phyloP scores from a whole-genome alignment of 2,329 filamentous ascomycete genomes.

The Chaetomiaceae sp. region DNA sequence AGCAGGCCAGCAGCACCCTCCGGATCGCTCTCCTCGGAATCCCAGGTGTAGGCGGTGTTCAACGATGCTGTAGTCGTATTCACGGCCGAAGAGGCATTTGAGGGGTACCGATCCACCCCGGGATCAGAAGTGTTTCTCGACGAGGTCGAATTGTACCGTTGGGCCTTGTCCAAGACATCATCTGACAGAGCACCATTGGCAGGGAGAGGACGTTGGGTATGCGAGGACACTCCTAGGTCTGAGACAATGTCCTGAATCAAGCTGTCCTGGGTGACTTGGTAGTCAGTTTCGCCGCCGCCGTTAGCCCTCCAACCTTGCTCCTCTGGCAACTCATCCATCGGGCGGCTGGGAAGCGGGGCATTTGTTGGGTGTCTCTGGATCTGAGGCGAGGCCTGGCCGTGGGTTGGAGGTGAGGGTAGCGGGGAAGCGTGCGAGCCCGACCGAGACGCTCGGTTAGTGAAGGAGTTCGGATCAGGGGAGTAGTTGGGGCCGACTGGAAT shows the following conservation, averaged over 20 bases:
- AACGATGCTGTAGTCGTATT: constrained; percentile 36
- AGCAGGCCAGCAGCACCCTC: constrained; percentile 80
- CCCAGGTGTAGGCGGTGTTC: constrained; percentile 35
- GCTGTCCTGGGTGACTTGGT: constrained; percentile 44
- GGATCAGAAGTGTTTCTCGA: constrained; percentile 35
- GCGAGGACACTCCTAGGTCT: constrained; percentile 40
- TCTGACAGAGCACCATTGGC: constrained; percentile 45
- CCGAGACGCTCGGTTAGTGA: constrained; percentile 41
- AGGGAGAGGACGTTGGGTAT: constrained; percentile 38
- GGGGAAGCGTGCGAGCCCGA: constrained; percentile 49
- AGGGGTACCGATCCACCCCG: constrained; percentile 37
- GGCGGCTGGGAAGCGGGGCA: constrained; percentile 53
- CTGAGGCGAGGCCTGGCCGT: constrained; percentile 41
- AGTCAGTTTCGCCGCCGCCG: constrained; percentile 32
- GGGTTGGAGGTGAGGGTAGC: constrained; percentile 40
- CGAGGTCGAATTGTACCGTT: constrained; percentile 47
- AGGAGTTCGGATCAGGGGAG: constrained; percentile 43
- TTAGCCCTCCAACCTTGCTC: constrained; percentile 39
- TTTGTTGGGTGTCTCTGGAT: constrained; percentile 55
- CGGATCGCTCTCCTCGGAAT: constrained; percentile 74
- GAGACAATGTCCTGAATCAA: constrained; percentile 56
- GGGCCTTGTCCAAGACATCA: constrained; percentile 43
- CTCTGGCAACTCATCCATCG: constrained; percentile 41
- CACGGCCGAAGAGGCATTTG: constrained; percentile 37
- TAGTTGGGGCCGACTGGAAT: constrained; percentile 51